Conservation (phyloP, 2,329 filamentous ascomycete species). For the Penicillium sp. region DNA sequence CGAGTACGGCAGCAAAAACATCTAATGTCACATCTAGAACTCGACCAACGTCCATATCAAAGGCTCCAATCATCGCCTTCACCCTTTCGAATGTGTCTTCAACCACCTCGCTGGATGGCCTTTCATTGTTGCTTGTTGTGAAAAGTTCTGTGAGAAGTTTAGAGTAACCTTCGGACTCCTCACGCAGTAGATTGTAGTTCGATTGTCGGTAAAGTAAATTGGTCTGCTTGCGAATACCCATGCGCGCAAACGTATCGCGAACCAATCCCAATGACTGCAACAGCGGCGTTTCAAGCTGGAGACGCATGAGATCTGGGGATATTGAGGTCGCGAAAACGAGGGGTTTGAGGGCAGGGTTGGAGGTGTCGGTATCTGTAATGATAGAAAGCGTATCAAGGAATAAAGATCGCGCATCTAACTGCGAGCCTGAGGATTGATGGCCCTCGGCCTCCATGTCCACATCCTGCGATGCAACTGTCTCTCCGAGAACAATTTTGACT, state of each 20-base stretch:
- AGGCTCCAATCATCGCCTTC: constrained; percentile 92
- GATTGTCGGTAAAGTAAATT: constrained; percentile 93
- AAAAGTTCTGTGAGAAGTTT: constrained; percentile 96
- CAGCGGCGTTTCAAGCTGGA: constrained; percentile 76
- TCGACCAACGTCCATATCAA: constrained; percentile 92
- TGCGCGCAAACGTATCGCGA: constrained; percentile 76
- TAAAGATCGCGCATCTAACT: constrained; percentile 64
- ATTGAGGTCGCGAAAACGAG: constrained; percentile 74
- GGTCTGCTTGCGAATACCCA: constrained; percentile 86
- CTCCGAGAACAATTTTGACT: constrained; percentile 71
- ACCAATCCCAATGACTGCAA: constrained; percentile 77
- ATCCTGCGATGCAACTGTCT: constrained; percentile 51
- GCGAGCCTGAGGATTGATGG: constrained; percentile 31
- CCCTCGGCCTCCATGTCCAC: constrained; percentile 48
- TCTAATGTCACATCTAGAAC: constrained; percentile 93
- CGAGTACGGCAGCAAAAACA: constrained; percentile 88
- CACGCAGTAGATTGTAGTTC: constrained; percentile 92
- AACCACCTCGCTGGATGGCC: constrained; percentile 72
- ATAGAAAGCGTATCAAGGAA: constrained; percentile 84
- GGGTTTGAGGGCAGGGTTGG: constrained; percentile 59
- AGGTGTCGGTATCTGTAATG: constrained; percentile 69
- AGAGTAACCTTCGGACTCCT: constrained; percentile 95
- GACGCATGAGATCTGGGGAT: constrained; percentile 70
- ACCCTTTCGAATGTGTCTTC: constrained; percentile 87
- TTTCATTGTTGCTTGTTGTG: constrained; percentile 74